Evolutionary conservation across 2,329 filamentous ascomycete genomes (phyloP).

Genomic region (Westerdykella sp.): DNA sequence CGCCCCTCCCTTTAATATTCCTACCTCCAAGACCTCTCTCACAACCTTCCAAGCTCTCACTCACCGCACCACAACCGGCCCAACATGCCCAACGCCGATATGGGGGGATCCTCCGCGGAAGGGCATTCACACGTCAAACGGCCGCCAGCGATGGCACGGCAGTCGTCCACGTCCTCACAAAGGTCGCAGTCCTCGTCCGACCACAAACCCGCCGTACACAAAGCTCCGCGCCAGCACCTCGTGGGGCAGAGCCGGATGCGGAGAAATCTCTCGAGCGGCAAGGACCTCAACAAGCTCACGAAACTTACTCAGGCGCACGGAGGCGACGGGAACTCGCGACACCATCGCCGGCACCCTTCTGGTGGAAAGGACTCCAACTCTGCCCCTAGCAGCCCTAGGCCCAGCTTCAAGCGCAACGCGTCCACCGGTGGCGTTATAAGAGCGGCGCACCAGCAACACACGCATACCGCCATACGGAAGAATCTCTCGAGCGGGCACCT

Average conservation of each 20-base stretch:
- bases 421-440: constrained; percentile 36
- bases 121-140: constrained; percentile 33
- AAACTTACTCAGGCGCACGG: constrained; percentile 27
- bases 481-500: constrained; percentile 44
- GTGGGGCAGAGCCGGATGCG: constrained; percentile 36
- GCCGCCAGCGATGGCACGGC: constrained; percentile 29
- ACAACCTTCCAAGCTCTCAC: background rate
- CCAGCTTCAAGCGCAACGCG: constrained; percentile 40
- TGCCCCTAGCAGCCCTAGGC: constrained; percentile 34
- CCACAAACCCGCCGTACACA: constrained; percentile 26
- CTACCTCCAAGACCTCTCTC: no score
- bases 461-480: constrained; percentile 33
- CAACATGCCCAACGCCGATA: constrained; percentile 10
- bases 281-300: constrained; percentile 39
- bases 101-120: constrained; percentile 31
- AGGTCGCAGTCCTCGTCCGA: constrained; percentile 37
- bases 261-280: constrained; percentile 37
- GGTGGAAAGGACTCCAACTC: constrained; percentile 28
- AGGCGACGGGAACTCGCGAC: constrained; percentile 24
- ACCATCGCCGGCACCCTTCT: constrained; percentile 36
- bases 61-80: background rate
- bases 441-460: constrained; percentile 22
- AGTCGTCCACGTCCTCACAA: constrained; percentile 33
- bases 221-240: constrained; percentile 37
- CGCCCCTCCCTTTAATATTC: no score